A percentile compares a stretch with the other conserved stretches of the same genome.
Evolutionary conservation across 2,329 filamentous ascomycete genomes (phyloP).

Genomic region (Verticillium tricorpus): DNA sequence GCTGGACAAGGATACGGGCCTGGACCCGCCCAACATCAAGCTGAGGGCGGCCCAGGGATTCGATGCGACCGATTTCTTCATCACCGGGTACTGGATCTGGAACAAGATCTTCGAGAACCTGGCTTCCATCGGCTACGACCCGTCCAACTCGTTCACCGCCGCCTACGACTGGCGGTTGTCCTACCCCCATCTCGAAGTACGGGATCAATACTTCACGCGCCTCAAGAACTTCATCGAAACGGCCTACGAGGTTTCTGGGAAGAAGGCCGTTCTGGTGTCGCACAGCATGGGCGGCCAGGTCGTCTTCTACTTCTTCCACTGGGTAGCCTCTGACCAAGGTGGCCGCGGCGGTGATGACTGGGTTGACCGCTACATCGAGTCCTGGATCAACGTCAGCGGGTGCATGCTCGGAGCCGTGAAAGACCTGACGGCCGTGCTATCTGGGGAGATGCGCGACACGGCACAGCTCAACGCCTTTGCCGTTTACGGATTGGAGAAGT

Average conservation of each 20-base stretch:
- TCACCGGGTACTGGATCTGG: slow-evolving; percentile 95
- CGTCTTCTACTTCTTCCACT: slow-evolving; percentile 71
- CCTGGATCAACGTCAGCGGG: slow-evolving; percentile 97
- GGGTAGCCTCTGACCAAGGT: slow-evolving; percentile 73
- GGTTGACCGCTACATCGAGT: slow-evolving; percentile 86
- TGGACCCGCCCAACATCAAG: slow-evolving; percentile 89
- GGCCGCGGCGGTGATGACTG: slow-evolving; percentile 80
- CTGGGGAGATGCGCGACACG: slow-evolving; percentile 97
- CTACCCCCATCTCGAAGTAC: slow-evolving; percentile 81
- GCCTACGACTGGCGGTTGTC: slow-evolving; percentile 90
- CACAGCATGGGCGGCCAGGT: slow-evolving; percentile 99
- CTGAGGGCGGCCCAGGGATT: slow-evolving; percentile 92
- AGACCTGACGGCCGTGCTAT: slow-evolving; percentile 82
- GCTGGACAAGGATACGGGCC: slow-evolving; percentile 85
- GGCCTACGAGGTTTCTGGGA: slow-evolving; percentile 62
- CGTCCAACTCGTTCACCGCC: slow-evolving; percentile 66
- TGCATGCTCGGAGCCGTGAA: slow-evolving; percentile 97
- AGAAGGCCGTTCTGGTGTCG: slow-evolving; percentile 81
- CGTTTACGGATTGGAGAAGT: slow-evolving; percentile 94
- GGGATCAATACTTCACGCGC: slow-evolving; percentile 91
- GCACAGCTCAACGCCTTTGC: slow-evolving; percentile 95
- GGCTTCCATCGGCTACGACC: slow-evolving; percentile 93
- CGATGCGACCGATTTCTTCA: slow-evolving; percentile 95
- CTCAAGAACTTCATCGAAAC: slow-evolving; percentile 89
- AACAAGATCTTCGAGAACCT: slow-evolving; percentile 98